phyloP scores from a whole-genome alignment of 2,329 filamentous ascomycete genomes.

The Diaporthe vaccinii region DNA sequence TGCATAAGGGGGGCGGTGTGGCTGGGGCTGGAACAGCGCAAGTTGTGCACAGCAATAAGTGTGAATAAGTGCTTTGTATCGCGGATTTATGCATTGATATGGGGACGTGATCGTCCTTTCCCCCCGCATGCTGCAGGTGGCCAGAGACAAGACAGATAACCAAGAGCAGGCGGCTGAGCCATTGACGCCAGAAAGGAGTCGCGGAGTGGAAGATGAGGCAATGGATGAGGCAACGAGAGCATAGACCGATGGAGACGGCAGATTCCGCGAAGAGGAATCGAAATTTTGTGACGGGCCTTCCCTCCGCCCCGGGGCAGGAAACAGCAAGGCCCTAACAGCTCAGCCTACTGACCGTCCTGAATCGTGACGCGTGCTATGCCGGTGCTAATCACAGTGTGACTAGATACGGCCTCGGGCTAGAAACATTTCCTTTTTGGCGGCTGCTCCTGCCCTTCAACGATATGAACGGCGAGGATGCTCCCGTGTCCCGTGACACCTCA shows the following conservation, averaged over 20 bases:
- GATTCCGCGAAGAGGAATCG: background rate
- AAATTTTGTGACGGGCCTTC: background rate
- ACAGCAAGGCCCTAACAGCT: background rate
- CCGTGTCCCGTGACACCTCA: background rate
- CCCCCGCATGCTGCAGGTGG: background rate
- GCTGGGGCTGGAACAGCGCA: background rate
- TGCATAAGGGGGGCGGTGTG: background rate
- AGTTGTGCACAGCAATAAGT: slow-evolving; percentile 10
- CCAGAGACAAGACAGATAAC: background rate
- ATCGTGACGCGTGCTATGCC: background rate
- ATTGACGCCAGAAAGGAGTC: background rate
- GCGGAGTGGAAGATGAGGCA: background rate
- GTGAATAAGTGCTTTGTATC: background rate
- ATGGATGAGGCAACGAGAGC: background rate
- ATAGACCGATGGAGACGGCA: background rate
- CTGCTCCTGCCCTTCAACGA: background rate
- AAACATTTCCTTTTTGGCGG: background rate
- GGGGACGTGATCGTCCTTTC: background rate
- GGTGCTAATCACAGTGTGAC: background rate
- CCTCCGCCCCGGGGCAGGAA: background rate
- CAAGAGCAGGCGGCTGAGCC: background rate
- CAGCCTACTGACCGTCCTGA: slow-evolving; percentile 1
- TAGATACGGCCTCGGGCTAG: too few relatives aligned
- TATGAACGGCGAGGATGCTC: background rate
- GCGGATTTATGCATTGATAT: background rate